phyloP scores from a whole-genome alignment of 75 land plant species.

The Gnetum montanum region DNA sequence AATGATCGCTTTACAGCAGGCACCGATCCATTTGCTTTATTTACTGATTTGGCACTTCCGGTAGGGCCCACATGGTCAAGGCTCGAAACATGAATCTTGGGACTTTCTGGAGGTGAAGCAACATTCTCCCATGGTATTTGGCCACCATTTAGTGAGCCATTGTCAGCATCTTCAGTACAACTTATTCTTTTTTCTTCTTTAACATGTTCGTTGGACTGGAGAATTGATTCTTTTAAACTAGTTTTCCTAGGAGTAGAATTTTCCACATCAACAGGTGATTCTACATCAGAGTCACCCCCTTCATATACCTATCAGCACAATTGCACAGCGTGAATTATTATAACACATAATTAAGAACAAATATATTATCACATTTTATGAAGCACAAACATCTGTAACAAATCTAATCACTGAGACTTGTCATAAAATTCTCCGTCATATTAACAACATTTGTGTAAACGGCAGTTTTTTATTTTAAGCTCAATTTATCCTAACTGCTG shows the following conservation, averaged over 20 bases:
- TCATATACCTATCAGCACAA: constrained; percentile 51
- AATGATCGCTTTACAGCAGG: constrained; percentile 43
- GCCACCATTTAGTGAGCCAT: constrained; percentile 21
- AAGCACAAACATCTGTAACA: too few species aligned
- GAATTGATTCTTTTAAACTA: constrained; percentile 5
- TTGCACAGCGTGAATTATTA: background rate
- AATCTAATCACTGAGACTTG: too few species aligned
- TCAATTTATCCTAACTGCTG: too few species aligned
- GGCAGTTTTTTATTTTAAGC: too few species aligned
- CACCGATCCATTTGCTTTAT: constrained; percentile 28
- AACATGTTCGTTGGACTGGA: constrained; percentile 10
- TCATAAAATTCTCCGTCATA: too few species aligned
- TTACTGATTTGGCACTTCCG: constrained; percentile 17
- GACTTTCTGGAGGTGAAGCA: constrained; percentile 25
- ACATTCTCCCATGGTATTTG: constrained; percentile 55
- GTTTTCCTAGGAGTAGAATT: constrained; percentile 16
- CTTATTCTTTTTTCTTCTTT: constrained; percentile 15
- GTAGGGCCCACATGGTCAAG: constrained; percentile 19
- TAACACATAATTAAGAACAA: too few species aligned
- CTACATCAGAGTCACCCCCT: constrained; percentile 68
- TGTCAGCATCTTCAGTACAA: constrained; percentile 11
- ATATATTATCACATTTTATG: too few species aligned
- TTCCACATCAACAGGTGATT: constrained; percentile 27
- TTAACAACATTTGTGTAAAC: too few species aligned
- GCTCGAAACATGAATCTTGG: constrained; percentile 22